These are phyloP conservation scores for Stellera chamaejasme DNA, from an alignment of 345 rosid species.

Conservation along the genomic window DNA sequence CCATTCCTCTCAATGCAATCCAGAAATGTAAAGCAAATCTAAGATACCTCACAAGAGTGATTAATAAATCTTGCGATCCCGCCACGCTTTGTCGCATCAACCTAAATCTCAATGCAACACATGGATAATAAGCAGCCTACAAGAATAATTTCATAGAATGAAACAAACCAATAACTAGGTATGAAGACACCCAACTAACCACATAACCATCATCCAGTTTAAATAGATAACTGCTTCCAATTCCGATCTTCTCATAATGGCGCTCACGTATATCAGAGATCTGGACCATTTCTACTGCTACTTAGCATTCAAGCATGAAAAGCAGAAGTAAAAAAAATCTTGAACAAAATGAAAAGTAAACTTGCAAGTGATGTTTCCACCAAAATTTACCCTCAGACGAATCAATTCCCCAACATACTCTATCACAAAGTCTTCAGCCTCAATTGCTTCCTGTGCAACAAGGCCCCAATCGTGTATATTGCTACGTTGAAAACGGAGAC, in stretches of 20 bases:
- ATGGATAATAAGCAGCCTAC: constrained; percentile 8
- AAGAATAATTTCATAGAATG: not conserved
- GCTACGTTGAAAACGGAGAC: constrained; percentile 82
- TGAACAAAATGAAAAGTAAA: not conserved
- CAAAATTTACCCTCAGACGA: constrained; percentile 69
- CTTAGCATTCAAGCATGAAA: constrained; percentile 9
- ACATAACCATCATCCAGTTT: constrained; percentile 98
- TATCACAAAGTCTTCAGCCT: constrained; percentile 94
- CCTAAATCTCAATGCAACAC: constrained; percentile 30
- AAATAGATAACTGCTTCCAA: constrained; percentile 98
- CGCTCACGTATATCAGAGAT: constrained; percentile 94
- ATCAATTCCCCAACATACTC: constrained; percentile 98
- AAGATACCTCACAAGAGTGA: constrained; percentile 92
- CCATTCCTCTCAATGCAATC: constrained; percentile 14
- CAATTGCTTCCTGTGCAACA: constrained; percentile 87
- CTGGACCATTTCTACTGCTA: constrained; percentile 31
- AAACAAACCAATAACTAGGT: not conserved
- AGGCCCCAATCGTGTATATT: constrained; percentile 99
- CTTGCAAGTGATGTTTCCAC: constrained; percentile 3
- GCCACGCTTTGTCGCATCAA: constrained; percentile 99
- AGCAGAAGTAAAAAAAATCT: constrained; percentile 6
- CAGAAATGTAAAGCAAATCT: constrained; percentile 3
- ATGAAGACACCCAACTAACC: constrained; percentile 39
- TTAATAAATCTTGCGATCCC: constrained; percentile 98
- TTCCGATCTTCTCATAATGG: constrained; percentile 97